Conservation (phyloP, 2,329 filamentous ascomycete genomes). For the Cladosporium sp. region DNA sequence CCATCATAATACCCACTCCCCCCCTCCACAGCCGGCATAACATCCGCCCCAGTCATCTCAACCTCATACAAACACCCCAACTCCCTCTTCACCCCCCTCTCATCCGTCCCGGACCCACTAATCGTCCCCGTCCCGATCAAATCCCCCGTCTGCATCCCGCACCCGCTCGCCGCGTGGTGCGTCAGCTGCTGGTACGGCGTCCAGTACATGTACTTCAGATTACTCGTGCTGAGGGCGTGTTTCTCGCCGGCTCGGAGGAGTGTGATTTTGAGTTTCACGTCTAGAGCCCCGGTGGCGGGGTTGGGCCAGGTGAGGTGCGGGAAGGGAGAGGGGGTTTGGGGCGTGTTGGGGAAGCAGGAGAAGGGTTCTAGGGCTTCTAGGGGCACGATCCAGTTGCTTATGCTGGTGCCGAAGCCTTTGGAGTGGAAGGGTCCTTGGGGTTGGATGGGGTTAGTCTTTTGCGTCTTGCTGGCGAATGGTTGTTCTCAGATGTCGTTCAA, state of each 20-base stretch:
- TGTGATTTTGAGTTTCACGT: conserved; percentile 29
- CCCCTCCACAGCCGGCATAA: conserved; percentile 30
- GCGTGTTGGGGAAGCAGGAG: conserved; percentile 22
- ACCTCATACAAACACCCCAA: conserved; percentile 41
- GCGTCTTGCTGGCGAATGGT: conserved; percentile 13
- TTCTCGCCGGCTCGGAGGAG: conserved; percentile 24
- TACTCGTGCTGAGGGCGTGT: conserved; percentile 22
- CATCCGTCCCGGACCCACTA: conserved; percentile 32
- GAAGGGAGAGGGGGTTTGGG: conserved; percentile 26
- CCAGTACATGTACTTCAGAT: conserved; percentile 41
- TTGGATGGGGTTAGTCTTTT: conserved; percentile 18
- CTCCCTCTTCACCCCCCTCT: conserved; percentile 29
- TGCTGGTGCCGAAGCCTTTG: conserved; percentile 56
- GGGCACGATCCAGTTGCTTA: conserved; percentile 59
- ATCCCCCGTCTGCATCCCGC: conserved; percentile 39
- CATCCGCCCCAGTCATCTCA: conserved; percentile 29
- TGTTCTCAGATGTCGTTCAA: not conserved
- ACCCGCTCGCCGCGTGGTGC: conserved; percentile 41
- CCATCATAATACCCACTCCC: conserved; percentile 28
- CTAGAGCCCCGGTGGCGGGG: conserved; percentile 22
- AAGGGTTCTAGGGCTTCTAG: conserved; percentile 51
- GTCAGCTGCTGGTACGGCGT: conserved; percentile 43
- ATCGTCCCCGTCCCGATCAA: conserved; percentile 43
- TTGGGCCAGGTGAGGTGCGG: conserved; percentile 25
- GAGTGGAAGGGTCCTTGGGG: conserved; percentile 51